phyloP scores from a whole-genome alignment of 2,329 filamentous ascomycete species.

The Didymella exigua region DNA sequence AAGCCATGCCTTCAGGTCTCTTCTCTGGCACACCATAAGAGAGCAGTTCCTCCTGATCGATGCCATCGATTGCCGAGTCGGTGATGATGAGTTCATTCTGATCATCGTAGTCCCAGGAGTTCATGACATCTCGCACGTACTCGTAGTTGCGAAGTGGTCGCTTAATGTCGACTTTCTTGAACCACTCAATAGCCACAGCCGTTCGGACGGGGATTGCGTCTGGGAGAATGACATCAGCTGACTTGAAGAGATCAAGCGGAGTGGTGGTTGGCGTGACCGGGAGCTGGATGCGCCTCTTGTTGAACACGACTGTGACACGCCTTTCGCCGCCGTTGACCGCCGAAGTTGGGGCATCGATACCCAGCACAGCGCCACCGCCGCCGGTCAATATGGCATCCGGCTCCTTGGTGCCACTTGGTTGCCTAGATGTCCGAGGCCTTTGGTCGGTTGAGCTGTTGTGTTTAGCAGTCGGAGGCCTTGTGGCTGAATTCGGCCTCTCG shows the following conservation, averaged over 20 bases:
- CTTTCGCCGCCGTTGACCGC: conserved; percentile 81
- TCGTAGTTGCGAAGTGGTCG: conserved; percentile 85
- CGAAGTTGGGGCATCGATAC: conserved; percentile 77
- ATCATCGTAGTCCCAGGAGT: conserved; percentile 85
- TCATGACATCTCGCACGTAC: conserved; percentile 82
- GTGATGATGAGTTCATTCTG: conserved; percentile 76
- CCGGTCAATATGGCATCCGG: conserved; percentile 50
- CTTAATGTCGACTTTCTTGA: conserved; percentile 76
- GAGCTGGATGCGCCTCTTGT: conserved; percentile 71
- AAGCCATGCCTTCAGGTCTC: conserved; percentile 68
- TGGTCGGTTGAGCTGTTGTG: conserved; percentile 27
- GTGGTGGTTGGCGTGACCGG: conserved; percentile 77
- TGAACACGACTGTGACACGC: conserved; percentile 75
- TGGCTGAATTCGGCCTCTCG: conserved; percentile 19
- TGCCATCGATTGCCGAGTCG: conserved; percentile 59
- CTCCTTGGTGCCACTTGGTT: conserved; percentile 31
- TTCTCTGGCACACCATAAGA: conserved; percentile 66
- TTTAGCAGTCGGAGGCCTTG: conserved; percentile 21
- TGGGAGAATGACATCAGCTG: conserved; percentile 67
- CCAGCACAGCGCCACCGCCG: conserved; percentile 57
- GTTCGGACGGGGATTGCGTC: conserved; percentile 67
- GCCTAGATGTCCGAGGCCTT: conserved; percentile 25
- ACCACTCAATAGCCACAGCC: conserved; percentile 79
- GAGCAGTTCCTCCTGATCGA: conserved; percentile 67
- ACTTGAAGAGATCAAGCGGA: conserved; percentile 71